Conservation (phyloP, 305 asterid species). For the Fraxinus xanthoxyloides region DNA sequence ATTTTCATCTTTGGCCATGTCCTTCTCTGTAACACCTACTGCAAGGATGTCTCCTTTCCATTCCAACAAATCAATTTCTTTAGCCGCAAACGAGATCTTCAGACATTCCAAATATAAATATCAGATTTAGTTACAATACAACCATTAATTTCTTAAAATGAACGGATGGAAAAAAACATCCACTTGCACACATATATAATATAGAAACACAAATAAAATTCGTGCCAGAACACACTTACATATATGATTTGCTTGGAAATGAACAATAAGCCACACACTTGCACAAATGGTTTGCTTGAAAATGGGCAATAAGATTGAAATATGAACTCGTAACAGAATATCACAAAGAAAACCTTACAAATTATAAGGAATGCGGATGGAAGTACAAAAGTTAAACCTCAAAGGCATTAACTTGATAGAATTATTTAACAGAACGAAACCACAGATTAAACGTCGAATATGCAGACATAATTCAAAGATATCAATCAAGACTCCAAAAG, state of each 20-base stretch:
- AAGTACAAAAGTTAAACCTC: background rate
- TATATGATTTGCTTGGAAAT: background rate
- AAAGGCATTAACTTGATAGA: background rate
- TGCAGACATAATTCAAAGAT: background rate
- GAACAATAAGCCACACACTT: background rate
- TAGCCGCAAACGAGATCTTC: conserved; percentile 78
- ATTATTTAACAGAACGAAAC: background rate
- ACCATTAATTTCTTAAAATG: background rate
- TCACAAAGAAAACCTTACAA: background rate
- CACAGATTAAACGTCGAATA: background rate
- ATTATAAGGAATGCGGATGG: background rate
- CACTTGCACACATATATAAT: background rate
- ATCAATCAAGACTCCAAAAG: background rate
- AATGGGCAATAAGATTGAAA: background rate
- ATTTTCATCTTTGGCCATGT: conserved; percentile 73
- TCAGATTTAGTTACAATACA: conserved; percentile 13
- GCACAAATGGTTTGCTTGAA: background rate
- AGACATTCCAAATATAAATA: conserved; percentile 13
- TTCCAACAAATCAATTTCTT: conserved; percentile 78
- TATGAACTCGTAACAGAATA: background rate
- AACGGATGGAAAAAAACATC: background rate
- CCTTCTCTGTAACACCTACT: conserved; percentile 87
- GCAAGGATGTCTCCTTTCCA: conserved; percentile 99
- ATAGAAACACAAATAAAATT: background rate
- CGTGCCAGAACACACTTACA: background rate